A percentile compares a stretch with the other conserved stretches of the same genome.
Evolutionary conservation across 139 green algal species (phyloP).

Genomic region (Coelastrella sp.): DNA sequence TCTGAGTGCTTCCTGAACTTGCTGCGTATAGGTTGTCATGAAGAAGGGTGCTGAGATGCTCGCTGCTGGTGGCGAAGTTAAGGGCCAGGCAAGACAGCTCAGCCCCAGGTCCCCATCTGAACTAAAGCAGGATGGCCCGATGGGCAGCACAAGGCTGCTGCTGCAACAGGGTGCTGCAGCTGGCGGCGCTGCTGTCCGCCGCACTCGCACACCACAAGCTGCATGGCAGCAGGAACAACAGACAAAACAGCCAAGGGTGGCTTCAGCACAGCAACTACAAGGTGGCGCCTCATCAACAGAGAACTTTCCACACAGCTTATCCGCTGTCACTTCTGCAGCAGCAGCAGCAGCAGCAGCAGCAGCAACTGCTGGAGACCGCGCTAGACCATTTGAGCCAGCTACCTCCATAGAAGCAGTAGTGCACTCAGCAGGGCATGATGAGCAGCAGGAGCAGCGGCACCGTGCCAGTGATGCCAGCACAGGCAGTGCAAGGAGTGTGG

Average conservation of each 20-base stretch:
- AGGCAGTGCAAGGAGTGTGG: not conserved
- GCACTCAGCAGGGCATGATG: not conserved
- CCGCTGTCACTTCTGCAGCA: not conserved
- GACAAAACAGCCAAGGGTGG: not conserved
- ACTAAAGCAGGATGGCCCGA: not conserved
- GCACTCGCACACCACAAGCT: not conserved
- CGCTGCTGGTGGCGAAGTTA: not conserved
- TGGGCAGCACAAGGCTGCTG: not conserved
- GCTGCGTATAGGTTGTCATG: conserved; percentile 18
- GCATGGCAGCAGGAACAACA: not conserved
- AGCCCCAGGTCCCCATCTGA: conserved; percentile 11
- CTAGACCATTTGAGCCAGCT: not conserved
- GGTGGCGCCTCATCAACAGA: too few species aligned
- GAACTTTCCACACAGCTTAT: too few species aligned
- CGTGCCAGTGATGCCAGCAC: not conserved
- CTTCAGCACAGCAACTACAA: not conserved
- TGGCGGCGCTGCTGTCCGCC: not conserved
- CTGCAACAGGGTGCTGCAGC: conserved; percentile 23
- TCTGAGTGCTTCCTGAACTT: too few species aligned
- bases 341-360: not conserved
- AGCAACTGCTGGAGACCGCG: not conserved
- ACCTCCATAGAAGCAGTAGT: not conserved
- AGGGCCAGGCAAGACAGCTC: not conserved
- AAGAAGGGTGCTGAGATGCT: conserved; percentile 23
- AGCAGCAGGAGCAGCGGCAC: not conserved